Evolutionary conservation across 192 early-diverging fungal species (phyloP).

Genomic region (Coemansia sp.): DNA sequence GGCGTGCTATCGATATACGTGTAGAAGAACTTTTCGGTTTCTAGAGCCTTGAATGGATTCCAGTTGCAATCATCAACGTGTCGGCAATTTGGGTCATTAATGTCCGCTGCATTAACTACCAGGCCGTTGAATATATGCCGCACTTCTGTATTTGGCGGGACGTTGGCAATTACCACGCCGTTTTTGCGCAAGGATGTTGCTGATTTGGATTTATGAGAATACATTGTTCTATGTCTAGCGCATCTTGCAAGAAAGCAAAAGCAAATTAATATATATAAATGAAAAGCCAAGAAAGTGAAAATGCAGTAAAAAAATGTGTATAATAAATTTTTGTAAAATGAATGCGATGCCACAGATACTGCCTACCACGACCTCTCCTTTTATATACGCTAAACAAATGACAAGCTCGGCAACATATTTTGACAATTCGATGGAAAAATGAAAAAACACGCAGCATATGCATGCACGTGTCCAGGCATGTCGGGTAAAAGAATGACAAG

Average conservation of each 20-base stretch:
- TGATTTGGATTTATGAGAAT: slow-evolving; percentile 4
- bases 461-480: neutral
- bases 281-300: neutral
- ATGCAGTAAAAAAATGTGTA: neutral
- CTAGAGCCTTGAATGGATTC: slow-evolving; percentile 31
- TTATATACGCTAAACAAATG: neutral
- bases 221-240: neutral
- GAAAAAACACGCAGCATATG: neutral
- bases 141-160: slow-evolving; percentile 20
- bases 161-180: slow-evolving; percentile 24
- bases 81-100: neutral
- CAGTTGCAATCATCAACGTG: slow-evolving; percentile 35
- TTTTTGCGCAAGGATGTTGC: slow-evolving; percentile 26
- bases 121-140: slow-evolving; percentile 36
- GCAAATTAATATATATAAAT: neutral
- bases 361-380: neutral
- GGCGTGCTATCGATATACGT: slow-evolving; percentile 19
- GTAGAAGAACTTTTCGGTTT: slow-evolving; percentile 27
- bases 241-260: neutral
- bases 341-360: neutral
- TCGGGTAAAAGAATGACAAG: neutral
- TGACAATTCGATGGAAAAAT: neutral
- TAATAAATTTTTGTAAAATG: neutral
- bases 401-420: neutral
- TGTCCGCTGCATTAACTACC: slow-evolving; percentile 12